These are phyloP conservation scores for Phalaenopsis equestris DNA, from an alignment of 106 monocot species.

Conservation along the genomic window DNA sequence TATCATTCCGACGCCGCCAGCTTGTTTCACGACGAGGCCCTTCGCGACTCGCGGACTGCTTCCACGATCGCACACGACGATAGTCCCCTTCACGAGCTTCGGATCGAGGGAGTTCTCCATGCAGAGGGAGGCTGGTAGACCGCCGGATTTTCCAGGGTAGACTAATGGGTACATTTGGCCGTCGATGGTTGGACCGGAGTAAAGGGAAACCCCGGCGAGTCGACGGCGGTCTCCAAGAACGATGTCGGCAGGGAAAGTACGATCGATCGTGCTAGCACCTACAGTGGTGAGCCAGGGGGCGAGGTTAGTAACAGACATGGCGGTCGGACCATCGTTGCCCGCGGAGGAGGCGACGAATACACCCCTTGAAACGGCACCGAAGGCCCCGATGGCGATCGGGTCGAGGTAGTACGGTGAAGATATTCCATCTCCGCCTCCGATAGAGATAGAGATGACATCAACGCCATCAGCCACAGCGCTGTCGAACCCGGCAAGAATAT, in stretches of 20 bases:
- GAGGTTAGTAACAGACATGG: conserved; percentile 90
- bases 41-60: conserved; percentile 92
- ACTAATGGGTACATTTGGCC: conserved; percentile 41
- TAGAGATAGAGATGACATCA: conserved; percentile 84
- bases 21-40: conserved; percentile 68
- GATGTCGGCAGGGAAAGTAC: conserved; percentile 75
- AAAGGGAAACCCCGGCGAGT: conserved; percentile 66
- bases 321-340: conserved; percentile 81
- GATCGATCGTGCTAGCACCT: conserved; percentile 90
- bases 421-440: conserved; percentile 81
- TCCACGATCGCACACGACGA: conserved; percentile 88
- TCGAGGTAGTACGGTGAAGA: conserved; percentile 84
- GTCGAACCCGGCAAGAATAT: conserved; percentile 95
- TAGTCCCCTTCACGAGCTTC: conserved; percentile 52
- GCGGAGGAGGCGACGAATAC: conserved; percentile 83
- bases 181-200: conserved; percentile 51
- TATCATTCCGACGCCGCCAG: conserved; percentile 84
- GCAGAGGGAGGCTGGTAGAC: conserved; percentile 77
- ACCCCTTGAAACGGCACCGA: conserved; percentile 56
- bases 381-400: conserved; percentile 86
- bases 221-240: conserved; percentile 69
- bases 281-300: conserved; percentile 92
- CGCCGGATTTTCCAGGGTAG: conserved; percentile 59
- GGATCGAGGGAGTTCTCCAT: conserved; percentile 89
- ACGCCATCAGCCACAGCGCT: conserved; percentile 83